Base-by-base conservation (phyloP, 495 filamentous ascomycete species). In the Penicillium diatomitis region DNA sequence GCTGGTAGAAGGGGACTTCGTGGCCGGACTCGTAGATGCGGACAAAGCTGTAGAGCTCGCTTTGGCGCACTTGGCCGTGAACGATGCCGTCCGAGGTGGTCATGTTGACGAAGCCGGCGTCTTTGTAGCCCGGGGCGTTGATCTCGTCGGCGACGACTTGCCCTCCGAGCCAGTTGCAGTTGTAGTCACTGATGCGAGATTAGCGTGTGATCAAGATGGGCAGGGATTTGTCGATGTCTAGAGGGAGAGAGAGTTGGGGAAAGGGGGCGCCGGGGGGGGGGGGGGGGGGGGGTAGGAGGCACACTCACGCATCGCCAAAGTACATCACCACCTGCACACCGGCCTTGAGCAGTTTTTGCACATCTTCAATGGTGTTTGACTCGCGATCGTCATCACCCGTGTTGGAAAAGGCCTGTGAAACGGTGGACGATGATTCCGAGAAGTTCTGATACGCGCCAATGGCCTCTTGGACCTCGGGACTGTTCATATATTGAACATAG, bases 21-120 rank as follows among this genome's bases (percentile, higher is more conserved):
- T 90, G 86, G 0, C 86, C 86, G 8, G 82, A 79, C 53, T 86
- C 72, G 58, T 82, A 88, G 7, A 88, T 71, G 2, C 84, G 75
- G 30, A 77, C 73, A 61, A 88, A 90, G 32, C 80, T 81, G 50
- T 87, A 82, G 59, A 82, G 79, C 20, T 78, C 83, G 47, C 76
- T 75, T 53, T 88, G 82, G 7, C 82, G 76, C 28, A 85, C 81
- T 40, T 80, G 78, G 4, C 86, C 86, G 47, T 82, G 78, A 6
- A 76, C 70, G 29, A 81, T 60, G 10, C 62, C 67, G 55, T 83
- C 79, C n/a, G 67, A 68, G 2, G 79, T 81, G 3, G 55, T 63
- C 31, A 83, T 62, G 50, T 83, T 74, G 20, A 67, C 64, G 56
- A 74, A 83, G 0, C 79, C 80, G 0, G 79, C 78, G 10, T 52